Evolutionary conservation across 768 basidiomycete genomes (phyloP).

Genomic region (Lentinula aciculospora): DNA sequence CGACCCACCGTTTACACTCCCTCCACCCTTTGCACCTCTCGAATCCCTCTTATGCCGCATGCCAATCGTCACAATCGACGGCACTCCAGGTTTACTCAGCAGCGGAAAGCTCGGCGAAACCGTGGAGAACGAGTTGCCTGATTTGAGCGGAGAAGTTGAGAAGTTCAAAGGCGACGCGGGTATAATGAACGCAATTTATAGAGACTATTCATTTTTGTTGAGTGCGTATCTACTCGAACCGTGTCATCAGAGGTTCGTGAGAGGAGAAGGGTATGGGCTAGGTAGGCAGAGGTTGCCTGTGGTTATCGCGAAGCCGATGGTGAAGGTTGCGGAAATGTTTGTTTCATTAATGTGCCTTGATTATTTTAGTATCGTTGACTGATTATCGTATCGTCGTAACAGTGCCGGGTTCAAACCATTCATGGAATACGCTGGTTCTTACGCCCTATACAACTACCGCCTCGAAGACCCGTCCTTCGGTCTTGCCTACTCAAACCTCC

Average conservation of each 20-base stretch:
- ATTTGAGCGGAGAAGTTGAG: slow-evolving; percentile 16
- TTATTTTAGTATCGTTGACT: background rate
- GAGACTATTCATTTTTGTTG: slow-evolving; percentile 23
- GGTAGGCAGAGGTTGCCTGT: slow-evolving; percentile 20
- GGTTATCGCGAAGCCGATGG: slow-evolving; percentile 21
- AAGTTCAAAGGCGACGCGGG: slow-evolving; percentile 15
- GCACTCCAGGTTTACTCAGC: slow-evolving; percentile 23
- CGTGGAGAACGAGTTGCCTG: slow-evolving; percentile 19
- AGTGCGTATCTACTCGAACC: slow-evolving; percentile 27
- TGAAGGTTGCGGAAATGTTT: slow-evolving; percentile 18
- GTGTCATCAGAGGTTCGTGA: slow-evolving; percentile 18
- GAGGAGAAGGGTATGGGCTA: slow-evolving; percentile 20
- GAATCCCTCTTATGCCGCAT: slow-evolving; percentile 23
- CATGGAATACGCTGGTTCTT: slow-evolving; percentile 27
- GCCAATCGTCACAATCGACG: slow-evolving; percentile 22
- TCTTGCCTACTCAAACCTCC: slow-evolving; percentile 23
- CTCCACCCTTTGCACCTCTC: slow-evolving; percentile 18
- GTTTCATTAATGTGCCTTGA: background rate
- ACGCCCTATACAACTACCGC: slow-evolving; percentile 22
- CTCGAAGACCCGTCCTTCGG: slow-evolving; percentile 17
- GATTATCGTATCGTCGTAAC: background rate
- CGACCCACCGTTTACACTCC: slow-evolving; percentile 21
- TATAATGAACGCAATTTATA: slow-evolving; percentile 20
- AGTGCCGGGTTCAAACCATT: slow-evolving; percentile 21
- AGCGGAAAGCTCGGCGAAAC: slow-evolving; percentile 20